Evolutionary conservation across 345 rosid species (phyloP), one percentile per base, ranked within the genome.

Genomic region (Raphanus sativus): DNA sequence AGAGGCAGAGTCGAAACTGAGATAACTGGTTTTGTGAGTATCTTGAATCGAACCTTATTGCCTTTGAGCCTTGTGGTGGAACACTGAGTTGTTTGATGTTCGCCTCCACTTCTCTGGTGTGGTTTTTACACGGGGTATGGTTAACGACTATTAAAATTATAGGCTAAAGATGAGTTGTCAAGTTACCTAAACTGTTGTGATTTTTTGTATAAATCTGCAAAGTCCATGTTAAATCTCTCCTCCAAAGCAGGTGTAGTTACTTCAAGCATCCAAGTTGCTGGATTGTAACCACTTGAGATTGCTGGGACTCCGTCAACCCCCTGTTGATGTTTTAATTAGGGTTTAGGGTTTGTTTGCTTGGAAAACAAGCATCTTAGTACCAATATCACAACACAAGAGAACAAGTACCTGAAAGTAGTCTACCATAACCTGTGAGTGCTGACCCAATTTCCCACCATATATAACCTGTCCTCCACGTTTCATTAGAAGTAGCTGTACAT

Each of bases 221-320:
- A 94, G 70, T 94, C 98, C 71, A 80, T 67, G 10, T 87, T 87
- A 26, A 84, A 69, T 40, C 70, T 84, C 83, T 86, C 86, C 81
- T 94, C 98, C 73, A 87, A 80, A 48, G 78, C 77, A 59, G 91
- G 81, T 5, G 92, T 86, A 24, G 93, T 92, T 73, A 87, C 91
- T 82, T 92, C 97, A 71, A 94, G 95, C 98, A 94, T 92, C 98
- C 98, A 94, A 32, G 98, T 94, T 61, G 98, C 98, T 71, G 97
- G 94, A 75, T 91, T 94, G 77, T 90, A 87, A 65, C 91, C 93
- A 48, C 75, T 80, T 4, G 88, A 83, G 65, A 92, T 89, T 33
- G 81, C 88, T 54, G 92, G 77, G 25, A 94, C 76, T 75, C 91
- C 98, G 1, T 50, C n/a, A 65, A 91, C 75, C 32, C 86, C 84